Evolutionary conservation across 2,329 filamentous ascomycete genomes (phyloP).

Genomic region (Ustulina deusta): DNA sequence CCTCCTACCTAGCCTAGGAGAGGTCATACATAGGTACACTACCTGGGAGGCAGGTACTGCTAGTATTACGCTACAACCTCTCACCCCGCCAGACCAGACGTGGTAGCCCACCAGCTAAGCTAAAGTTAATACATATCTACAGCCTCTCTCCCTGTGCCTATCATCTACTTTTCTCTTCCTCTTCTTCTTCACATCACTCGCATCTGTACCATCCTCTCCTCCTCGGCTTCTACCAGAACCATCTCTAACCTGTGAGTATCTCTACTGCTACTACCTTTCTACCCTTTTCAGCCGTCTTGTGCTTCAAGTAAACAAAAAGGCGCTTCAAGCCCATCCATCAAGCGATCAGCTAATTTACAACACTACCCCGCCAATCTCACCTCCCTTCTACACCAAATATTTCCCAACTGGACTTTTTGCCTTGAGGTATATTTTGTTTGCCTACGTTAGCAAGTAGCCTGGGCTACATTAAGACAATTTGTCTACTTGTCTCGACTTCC

Average conservation of each 20-base stretch:
- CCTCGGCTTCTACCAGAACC: background rate
- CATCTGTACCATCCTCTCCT: constrained; percentile 15
- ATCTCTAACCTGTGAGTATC: constrained; percentile 27
- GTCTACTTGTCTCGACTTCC: constrained; percentile 6
- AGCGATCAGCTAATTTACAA: constrained; percentile 26
- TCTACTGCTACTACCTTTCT: background rate
- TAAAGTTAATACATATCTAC: constrained; percentile 21
- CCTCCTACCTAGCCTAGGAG: background rate
- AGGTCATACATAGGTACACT: background rate
- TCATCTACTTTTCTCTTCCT: constrained; percentile 16
- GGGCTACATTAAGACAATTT: constrained; percentile 25
- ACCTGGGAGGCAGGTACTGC: background rate
- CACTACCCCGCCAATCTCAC: constrained; percentile 39
- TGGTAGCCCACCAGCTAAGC: constrained; percentile 22
- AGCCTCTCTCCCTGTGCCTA: constrained; percentile 31
- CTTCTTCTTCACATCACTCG: constrained; percentile 26
- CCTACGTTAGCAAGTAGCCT: constrained; percentile 1
- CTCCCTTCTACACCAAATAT: constrained; percentile 8
- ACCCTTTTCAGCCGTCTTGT: constrained; percentile 3
- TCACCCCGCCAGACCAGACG: constrained; percentile 22
- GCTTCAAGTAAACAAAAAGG: constrained; percentile 16
- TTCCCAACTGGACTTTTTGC: constrained; percentile 11
- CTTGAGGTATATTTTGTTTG: constrained; percentile 38
- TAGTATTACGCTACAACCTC: constrained; percentile 2
- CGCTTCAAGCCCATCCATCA: constrained; percentile 8